A percentile compares a stretch with the other conserved stretches of the same genome.
Conservation (phyloP, 1,139 yeast species). For the Geotrichum carabidarum region DNA sequence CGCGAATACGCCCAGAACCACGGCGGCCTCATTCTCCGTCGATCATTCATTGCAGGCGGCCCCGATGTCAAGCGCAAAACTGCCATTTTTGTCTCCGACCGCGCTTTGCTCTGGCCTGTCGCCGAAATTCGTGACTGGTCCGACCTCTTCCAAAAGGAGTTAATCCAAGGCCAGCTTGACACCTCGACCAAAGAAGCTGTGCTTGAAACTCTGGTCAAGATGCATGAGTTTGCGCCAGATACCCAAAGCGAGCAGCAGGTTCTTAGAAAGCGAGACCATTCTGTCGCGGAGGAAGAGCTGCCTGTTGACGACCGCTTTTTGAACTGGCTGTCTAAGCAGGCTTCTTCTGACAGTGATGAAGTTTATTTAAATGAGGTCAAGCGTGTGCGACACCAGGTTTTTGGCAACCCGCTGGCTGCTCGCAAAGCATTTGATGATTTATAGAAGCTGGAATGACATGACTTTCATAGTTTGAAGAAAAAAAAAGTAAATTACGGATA, state of each 20-base stretch:
- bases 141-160: constrained; percentile 19
- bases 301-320: constrained; percentile 39
- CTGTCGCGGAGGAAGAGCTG: constrained; percentile 18
- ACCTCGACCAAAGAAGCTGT: constrained; percentile 18
- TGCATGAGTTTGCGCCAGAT: constrained; percentile 25
- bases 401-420: constrained; percentile 73
- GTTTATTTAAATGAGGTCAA: constrained; percentile 40
- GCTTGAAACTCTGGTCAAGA: constrained; percentile 29
- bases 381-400: constrained; percentile 60
- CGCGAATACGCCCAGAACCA: constrained; percentile 20
- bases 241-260: constrained; percentile 1
- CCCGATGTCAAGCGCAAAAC: constrained; percentile 19
- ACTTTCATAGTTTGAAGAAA: constrained; percentile 36
- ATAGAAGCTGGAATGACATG: constrained; percentile 24
- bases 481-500: constrained; percentile 15
- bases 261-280: constrained; percentile 12
- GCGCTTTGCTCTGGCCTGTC: constrained; percentile 20
- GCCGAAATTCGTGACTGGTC: constrained; percentile 26
- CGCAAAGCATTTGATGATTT: constrained; percentile 49
- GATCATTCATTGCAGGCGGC: constrained; percentile 17
- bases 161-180: constrained; percentile 16
- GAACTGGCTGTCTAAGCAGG: constrained; percentile 58
- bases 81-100: constrained; percentile 17
- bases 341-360: constrained; percentile 35
- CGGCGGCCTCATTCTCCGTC: constrained; percentile 27